A percentile compares a stretch with the other conserved stretches of the same genome.
These are phyloP conservation scores for Pulveroboletus sp. DNA, from an alignment of 768 basidiomycete genomes.

Conservation along the genomic window DNA sequence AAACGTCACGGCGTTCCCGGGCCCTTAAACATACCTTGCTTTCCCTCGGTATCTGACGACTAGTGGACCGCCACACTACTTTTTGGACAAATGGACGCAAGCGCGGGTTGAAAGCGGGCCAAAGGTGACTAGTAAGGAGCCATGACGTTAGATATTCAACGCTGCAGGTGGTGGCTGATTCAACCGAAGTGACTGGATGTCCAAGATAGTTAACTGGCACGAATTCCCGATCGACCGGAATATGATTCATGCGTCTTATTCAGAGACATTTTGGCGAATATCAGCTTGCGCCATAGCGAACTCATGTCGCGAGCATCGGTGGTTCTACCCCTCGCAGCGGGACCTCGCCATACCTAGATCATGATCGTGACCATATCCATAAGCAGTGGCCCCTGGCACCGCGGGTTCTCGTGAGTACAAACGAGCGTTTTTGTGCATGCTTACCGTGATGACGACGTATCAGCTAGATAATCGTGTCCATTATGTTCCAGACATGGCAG, in stretches of 20 bases:
- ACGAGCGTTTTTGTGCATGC: constrained; percentile 10
- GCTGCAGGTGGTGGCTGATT: too few species aligned
- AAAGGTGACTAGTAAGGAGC: too few species aligned
- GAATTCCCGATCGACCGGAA: background rate
- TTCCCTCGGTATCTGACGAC: background rate
- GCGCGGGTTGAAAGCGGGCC: background rate
- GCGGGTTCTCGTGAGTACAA: constrained; percentile 13
- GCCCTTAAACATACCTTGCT: background rate
- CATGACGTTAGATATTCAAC: too few species aligned
- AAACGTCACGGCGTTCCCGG: background rate
- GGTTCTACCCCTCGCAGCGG: background rate
- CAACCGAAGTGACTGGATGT: too few species aligned
- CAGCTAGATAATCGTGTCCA: constrained; percentile 4
- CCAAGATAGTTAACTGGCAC: background rate
- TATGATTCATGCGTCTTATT: background rate
- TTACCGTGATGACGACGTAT: background rate
- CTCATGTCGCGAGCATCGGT: background rate
- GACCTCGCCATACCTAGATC: too few species aligned
- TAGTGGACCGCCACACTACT: background rate
- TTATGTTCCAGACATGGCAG: constrained; percentile 9
- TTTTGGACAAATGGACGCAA: background rate
- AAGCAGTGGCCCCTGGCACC: background rate
- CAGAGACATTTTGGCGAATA: background rate
- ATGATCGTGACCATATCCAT: background rate
- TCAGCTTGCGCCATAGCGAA: too few species aligned